Evolutionary conservation across 2,329 filamentous ascomycete genomes (phyloP).

Genomic region (Macroventuria anomochaeta): DNA sequence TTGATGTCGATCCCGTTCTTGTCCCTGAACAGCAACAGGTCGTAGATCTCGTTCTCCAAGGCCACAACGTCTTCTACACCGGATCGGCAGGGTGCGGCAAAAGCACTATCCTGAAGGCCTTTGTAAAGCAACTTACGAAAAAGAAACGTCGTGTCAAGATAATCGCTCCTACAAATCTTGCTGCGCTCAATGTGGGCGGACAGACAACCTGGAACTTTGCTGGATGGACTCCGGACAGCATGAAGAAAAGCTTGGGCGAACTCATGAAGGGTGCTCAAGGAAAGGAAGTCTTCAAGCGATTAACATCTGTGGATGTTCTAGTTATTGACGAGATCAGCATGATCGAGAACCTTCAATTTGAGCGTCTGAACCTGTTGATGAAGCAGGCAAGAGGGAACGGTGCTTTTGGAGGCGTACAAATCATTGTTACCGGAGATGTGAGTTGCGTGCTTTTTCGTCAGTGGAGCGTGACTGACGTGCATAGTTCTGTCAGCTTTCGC

Average conservation of each 20-base stretch:
- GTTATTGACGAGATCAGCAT: conserved; percentile 73
- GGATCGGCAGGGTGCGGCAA: conserved; percentile 69
- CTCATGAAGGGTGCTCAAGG: conserved; percentile 45
- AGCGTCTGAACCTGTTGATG: conserved; percentile 57
- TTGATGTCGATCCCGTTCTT: conserved; percentile 34
- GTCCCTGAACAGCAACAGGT: conserved; percentile 58
- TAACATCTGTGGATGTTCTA: conserved; percentile 64
- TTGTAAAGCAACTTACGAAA: conserved; percentile 50
- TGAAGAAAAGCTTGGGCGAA: conserved; percentile 51
- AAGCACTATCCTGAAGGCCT: conserved; percentile 61
- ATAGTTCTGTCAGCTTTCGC: conserved; percentile 55
- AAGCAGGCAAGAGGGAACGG: conserved; percentile 42
- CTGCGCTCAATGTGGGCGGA: conserved; percentile 64
- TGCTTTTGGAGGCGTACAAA: conserved; percentile 59
- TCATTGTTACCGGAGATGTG: conserved; percentile 63
- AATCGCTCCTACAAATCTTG: conserved; percentile 65
- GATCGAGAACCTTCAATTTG: conserved; percentile 63
- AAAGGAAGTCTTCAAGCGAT: conserved; percentile 33
- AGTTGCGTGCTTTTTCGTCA: too few relatives aligned
- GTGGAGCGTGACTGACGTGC: not conserved
- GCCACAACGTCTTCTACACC: conserved; percentile 68
- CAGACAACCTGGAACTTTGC: conserved; percentile 64
- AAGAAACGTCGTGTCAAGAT: conserved; percentile 55
- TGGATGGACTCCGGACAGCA: conserved; percentile 60
- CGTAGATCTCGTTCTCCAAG: conserved; percentile 59